phyloP scores from a whole-genome alignment of 768 basidiomycete genomes.

The Tricholoma sp. region DNA sequence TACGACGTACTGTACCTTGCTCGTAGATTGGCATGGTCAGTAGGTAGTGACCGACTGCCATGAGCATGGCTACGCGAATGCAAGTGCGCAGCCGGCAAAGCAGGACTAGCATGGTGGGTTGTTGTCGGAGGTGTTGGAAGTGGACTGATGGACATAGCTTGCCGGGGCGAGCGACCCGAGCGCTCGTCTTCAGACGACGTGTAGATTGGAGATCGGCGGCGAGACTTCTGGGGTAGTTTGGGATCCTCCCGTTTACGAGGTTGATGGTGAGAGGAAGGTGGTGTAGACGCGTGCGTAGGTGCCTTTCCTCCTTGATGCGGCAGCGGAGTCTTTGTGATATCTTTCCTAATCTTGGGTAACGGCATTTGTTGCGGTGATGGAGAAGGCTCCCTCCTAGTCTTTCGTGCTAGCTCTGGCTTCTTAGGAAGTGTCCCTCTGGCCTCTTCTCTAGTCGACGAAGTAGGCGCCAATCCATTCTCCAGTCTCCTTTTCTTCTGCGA shows the following conservation, averaged over 20 bases:
- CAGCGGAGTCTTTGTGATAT: conserved; percentile 8
- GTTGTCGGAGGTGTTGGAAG: conserved; percentile 24
- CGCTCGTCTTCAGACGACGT: conserved; percentile 65
- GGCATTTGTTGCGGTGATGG: conserved; percentile 20
- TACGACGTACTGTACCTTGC: conserved; percentile 49
- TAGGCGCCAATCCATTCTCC: conserved; percentile 23
- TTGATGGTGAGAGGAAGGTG: conserved; percentile 13
- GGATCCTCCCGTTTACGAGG: conserved; percentile 13
- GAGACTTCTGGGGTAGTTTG: conserved; percentile 26
- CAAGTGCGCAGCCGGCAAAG: conserved; percentile 8
- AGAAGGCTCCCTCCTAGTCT: conserved; percentile 35
- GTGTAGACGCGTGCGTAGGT: conserved; percentile 10
- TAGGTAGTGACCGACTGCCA: conserved; percentile 31
- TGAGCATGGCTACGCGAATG: conserved; percentile 19
- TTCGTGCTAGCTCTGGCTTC: conserved; percentile 31
- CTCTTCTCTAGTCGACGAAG: conserved; percentile 12
- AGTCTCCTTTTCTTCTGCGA: conserved; percentile 40
- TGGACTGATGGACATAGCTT: conserved; percentile 5
- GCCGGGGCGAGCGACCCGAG: conserved; percentile 24
- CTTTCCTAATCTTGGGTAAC: conserved; percentile 17
- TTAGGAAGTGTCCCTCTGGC: conserved; percentile 22
- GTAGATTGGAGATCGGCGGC: conserved; percentile 57
- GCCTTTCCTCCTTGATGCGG: conserved; percentile 6
- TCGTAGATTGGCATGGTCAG: conserved; percentile 49
- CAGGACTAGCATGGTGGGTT: conserved; percentile 3